Conservation (phyloP, 164 flowering plant species). For the Vitis rupestris region DNA sequence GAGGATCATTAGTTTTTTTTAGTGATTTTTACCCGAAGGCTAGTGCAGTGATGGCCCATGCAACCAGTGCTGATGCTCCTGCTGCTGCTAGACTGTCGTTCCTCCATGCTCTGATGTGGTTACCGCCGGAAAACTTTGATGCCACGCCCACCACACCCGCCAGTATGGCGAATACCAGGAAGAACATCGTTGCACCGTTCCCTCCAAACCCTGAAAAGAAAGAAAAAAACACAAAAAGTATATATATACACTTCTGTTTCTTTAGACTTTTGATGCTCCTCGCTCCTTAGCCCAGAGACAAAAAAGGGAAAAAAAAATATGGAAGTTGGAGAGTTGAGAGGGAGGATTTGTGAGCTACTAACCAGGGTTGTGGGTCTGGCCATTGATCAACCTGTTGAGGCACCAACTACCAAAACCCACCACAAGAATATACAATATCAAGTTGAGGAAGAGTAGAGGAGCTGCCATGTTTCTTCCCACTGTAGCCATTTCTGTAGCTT, state of each 20-base stretch:
- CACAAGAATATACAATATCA: conserved; percentile 61
- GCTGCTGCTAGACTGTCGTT: conserved; percentile 83
- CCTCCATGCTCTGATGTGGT: conserved; percentile 81
- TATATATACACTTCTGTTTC: too few relatives aligned
- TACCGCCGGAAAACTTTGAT: conserved; percentile 69
- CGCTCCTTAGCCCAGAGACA: not conserved
- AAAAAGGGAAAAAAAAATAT: not conserved
- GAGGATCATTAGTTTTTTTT: not conserved
- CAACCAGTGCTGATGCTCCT: conserved; percentile 54
- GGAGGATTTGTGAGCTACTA: conserved; percentile 11
- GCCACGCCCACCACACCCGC: conserved; percentile 67
- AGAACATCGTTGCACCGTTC: conserved; percentile 59
- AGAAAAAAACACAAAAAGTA: too few relatives aligned
- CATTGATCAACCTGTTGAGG: conserved; percentile 74
- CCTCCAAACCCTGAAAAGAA: conserved; percentile 45
- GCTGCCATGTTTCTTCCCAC: conserved; percentile 81
- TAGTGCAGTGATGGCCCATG: conserved; percentile 85
- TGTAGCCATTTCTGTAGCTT: conserved; percentile 48
- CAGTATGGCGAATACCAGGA: conserved; percentile 58
- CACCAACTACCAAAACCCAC: conserved; percentile 91
- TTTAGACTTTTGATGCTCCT: too few relatives aligned
- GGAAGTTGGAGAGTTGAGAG: not conserved
- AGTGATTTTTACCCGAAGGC: conserved; percentile 66
- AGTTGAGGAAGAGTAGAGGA: conserved; percentile 76
- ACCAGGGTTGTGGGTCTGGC: conserved; percentile 74